Conservation (phyloP, 2,329 filamentous ascomycete species). For the Lasiodiplodia citricola region DNA sequence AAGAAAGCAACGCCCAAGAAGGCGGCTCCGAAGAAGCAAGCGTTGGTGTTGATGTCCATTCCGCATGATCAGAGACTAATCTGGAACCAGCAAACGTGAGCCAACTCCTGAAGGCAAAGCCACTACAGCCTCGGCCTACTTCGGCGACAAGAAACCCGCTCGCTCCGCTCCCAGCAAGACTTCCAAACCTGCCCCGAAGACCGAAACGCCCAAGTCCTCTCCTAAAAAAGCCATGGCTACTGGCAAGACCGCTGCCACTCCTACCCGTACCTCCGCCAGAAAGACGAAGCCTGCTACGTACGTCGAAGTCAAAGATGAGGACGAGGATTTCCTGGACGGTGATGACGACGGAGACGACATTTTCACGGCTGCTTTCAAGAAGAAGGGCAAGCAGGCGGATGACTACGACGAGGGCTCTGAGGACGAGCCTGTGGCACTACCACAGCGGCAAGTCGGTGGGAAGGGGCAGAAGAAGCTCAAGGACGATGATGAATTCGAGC, state of each 20-base stretch:
- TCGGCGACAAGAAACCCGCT: slow-evolving; percentile 62
- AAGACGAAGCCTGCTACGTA: slow-evolving; percentile 51
- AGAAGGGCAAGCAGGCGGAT: slow-evolving; percentile 65
- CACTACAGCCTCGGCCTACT: slow-evolving; percentile 68
- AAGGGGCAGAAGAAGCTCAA: slow-evolving; percentile 49
- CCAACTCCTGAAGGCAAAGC: slow-evolving; percentile 58
- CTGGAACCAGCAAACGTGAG: slow-evolving; percentile 52
- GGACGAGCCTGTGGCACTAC: slow-evolving; percentile 38
- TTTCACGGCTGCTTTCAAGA: slow-evolving; percentile 74
- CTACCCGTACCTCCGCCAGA: slow-evolving; percentile 43
- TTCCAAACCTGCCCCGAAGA: slow-evolving; percentile 42
- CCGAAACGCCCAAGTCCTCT: slow-evolving; percentile 44
- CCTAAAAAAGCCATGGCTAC: slow-evolving; percentile 41
- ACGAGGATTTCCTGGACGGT: slow-evolving; percentile 55
- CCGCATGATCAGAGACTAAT: slow-evolving; percentile 32
- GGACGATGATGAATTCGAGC: slow-evolving; percentile 48
- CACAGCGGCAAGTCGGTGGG: slow-evolving; percentile 44
- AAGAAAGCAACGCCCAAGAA: slow-evolving; percentile 61
- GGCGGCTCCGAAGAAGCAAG: slow-evolving; percentile 61
- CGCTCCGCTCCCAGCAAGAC: slow-evolving; percentile 51
- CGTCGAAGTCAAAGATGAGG: slow-evolving; percentile 65
- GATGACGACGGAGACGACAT: slow-evolving; percentile 77
- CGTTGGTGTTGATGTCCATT: slow-evolving; percentile 39
- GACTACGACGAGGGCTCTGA: slow-evolving; percentile 64
- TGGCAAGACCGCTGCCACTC: slow-evolving; percentile 38